A percentile compares a stretch with the other conserved stretches of the same genome.
Evolutionary conservation across 2,329 filamentous ascomycete species (phyloP).

Genomic region (Fusarium tupiense): DNA sequence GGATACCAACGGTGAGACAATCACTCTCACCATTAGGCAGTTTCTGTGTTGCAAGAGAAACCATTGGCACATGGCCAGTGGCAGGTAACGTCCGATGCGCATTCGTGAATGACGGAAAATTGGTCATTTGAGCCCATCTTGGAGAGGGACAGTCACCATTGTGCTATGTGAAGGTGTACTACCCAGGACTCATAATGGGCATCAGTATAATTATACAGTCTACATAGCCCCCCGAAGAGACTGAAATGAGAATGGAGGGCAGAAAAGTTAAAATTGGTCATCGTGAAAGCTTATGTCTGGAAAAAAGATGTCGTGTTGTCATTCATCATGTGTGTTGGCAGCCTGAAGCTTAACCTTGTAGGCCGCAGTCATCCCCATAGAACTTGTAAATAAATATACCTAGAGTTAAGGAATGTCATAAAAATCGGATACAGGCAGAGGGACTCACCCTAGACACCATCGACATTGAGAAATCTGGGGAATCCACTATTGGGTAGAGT

Average conservation of each 20-base stretch:
- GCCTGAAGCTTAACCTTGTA: too few relatives aligned
- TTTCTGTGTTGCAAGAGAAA: background rate
- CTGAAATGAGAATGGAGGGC: background rate
- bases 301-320: too few relatives aligned
- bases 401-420: rapidly evolving
- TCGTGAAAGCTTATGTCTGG: too few relatives aligned
- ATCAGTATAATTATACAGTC: background rate
- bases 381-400: rapidly evolving
- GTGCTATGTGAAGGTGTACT: background rate
- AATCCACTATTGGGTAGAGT: background rate
- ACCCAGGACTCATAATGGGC: too few relatives aligned
- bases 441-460: rapidly evolving
- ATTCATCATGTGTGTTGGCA: too few relatives aligned
- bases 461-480: background rate
- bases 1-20: background rate
- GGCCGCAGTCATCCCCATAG: too few relatives aligned
- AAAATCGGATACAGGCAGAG: rapidly evolving
- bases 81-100: rapidly evolving
- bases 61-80: rapidly evolving
- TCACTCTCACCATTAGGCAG: background rate
- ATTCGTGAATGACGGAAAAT: background rate
- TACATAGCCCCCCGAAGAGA: background rate
- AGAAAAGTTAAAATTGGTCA: background rate
- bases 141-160: background rate
- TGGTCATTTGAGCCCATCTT: background rate